These are phyloP conservation scores for Trypanosomatidae sp. DNA, from an alignment of 208 protist species.

Conservation along the genomic window DNA sequence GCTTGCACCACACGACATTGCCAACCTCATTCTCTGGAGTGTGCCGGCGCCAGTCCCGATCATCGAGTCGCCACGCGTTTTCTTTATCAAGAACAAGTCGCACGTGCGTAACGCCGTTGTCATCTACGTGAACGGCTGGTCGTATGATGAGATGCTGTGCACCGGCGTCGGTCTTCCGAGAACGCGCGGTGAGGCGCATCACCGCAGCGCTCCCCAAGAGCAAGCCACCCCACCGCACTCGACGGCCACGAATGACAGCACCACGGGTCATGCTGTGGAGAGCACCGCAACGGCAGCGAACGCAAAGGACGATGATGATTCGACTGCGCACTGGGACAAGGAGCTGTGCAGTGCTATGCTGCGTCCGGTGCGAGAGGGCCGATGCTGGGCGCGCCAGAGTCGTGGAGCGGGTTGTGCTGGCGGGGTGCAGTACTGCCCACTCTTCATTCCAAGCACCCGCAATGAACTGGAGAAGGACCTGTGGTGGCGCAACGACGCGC, in stretches of 20 bases:
- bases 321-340: constrained; percentile 25
- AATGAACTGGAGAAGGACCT: constrained; percentile 57
- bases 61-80: constrained; percentile 68
- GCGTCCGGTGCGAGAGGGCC: constrained; percentile 30
- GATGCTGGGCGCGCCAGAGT: constrained; percentile 46
- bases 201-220: not conserved
- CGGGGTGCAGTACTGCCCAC: constrained; percentile 59
- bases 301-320: not conserved
- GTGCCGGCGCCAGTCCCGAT: constrained; percentile 67
- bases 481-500: constrained; percentile 71
- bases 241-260: not conserved
- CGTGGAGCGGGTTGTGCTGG: constrained; percentile 27
- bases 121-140: constrained; percentile 82
- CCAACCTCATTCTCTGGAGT: constrained; percentile 70
- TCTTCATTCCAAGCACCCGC: constrained; percentile 41
- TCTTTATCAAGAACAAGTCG: constrained; percentile 80
- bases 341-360: constrained; percentile 41
- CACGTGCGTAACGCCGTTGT: constrained; percentile 67
- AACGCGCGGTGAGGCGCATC: not conserved
- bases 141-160: constrained; percentile 71
- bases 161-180: constrained; percentile 37
- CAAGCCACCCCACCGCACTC: not conserved
- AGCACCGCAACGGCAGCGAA: not conserved
- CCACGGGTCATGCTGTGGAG: not conserved
- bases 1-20: constrained; percentile 71